Evolutionary conservation across 139 green algal species (phyloP).

Genomic region (Picochlorum sp.): DNA sequence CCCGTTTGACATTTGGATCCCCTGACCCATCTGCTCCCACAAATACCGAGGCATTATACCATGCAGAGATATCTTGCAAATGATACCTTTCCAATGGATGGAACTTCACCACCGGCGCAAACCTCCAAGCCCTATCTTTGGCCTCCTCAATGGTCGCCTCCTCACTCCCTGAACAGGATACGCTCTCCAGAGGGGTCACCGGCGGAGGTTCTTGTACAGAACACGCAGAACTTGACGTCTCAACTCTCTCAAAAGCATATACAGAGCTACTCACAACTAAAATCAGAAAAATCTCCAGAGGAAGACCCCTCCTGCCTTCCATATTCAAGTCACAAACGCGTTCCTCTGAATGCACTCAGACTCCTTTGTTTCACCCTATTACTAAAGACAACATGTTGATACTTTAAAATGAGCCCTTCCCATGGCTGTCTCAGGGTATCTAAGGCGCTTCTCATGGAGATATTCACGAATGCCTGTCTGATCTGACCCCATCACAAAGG

Average conservation of each 20-base stretch:
- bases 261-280: neutral
- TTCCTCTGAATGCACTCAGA: too few relatives aligned
- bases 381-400: too few relatives aligned
- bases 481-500: too few relatives aligned
- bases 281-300: neutral
- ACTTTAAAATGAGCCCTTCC: too few relatives aligned
- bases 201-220: neutral
- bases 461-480: too few relatives aligned
- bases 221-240: neutral
- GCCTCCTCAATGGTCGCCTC: neutral
- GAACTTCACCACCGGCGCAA: neutral
- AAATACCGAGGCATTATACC: conserved; percentile 2
- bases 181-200: neutral
- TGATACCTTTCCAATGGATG: neutral
- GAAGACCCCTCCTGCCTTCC: neutral
- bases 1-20: neutral
- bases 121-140: neutral
- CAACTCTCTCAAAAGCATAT: conserved; percentile 3
- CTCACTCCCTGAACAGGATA: neutral
- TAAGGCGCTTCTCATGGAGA: too few relatives aligned
- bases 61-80: neutral
- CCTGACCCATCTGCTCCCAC: neutral
- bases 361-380: too few relatives aligned
- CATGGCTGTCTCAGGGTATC: too few relatives aligned
- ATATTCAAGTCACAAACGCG: too few relatives aligned